These are phyloP conservation scores for Cladosporium sp. DNA, from an alignment of 2,329 filamentous ascomycete species.

Conservation along the genomic window DNA sequence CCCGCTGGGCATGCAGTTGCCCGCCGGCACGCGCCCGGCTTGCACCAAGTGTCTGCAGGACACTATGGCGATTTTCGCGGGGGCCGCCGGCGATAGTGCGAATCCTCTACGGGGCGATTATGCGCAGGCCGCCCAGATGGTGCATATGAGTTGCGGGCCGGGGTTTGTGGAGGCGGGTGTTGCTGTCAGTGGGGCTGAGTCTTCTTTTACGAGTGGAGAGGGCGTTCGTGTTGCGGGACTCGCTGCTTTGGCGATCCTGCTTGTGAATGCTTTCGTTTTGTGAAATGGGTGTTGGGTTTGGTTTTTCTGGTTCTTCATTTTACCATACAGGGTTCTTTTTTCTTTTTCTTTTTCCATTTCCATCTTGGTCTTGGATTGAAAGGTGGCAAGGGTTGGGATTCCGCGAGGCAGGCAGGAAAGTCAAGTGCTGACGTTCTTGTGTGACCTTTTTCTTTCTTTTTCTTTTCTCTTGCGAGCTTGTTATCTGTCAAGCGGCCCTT, in stretches of 20 bases:
- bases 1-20: constrained; percentile 69
- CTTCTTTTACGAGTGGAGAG: no score
- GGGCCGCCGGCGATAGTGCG: constrained; percentile 46
- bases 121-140: constrained; percentile 61
- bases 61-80: constrained; percentile 76
- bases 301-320: not conserved
- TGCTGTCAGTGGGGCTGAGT: not conserved
- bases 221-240: not conserved
- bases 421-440: constrained; percentile 5
- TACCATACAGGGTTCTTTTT: not conserved
- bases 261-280: not conserved
- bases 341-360: no score
- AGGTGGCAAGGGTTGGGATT: constrained; percentile 1
- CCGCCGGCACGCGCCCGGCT: constrained; percentile 60
- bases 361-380: no score
- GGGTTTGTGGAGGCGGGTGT: constrained; percentile 38
- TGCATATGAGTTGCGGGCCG: constrained; percentile 62
- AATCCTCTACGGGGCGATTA: constrained; percentile 69
- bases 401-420: not conserved
- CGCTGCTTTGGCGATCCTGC: not conserved
- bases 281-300: no score
- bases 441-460: not conserved
- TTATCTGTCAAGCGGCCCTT: not conserved
- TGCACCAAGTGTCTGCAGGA: constrained; percentile 73
- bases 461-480: not conserved